Conservation (phyloP, 164 flowering plant genomes). For the Chloranthus sessilifolius region DNA sequence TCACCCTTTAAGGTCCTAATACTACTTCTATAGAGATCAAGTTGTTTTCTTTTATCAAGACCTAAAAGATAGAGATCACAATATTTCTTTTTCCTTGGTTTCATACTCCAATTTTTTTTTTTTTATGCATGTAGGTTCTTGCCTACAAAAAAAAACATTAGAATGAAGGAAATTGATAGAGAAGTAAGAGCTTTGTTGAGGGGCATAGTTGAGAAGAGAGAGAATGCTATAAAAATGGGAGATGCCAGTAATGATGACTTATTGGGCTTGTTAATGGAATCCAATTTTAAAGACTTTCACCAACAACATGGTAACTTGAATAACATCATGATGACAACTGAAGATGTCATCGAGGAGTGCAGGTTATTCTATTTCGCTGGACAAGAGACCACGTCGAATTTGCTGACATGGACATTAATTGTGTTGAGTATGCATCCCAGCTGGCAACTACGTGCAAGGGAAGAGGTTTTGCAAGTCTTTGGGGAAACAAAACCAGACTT, state of each 20-base stretch:
- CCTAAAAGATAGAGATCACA: neutral
- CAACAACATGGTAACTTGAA: neutral
- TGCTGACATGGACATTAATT: constrained; percentile 42
- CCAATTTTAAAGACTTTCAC: constrained; percentile 8
- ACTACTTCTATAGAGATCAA: no score
- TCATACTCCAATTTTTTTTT: neutral
- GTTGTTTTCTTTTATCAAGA: no score
- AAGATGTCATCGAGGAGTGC: constrained; percentile 50
- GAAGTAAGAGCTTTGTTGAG: constrained; percentile 5
- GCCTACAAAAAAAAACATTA: constrained; percentile 14
- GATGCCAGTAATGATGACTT: constrained; percentile 10
- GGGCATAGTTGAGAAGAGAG: constrained; percentile 14
- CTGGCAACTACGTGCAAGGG: constrained; percentile 50
- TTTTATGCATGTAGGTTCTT: constrained; percentile 6
- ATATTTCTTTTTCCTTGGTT: neutral
- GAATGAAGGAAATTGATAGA: constrained; percentile 5
- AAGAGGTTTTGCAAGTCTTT: constrained; percentile 33
- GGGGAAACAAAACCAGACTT: constrained; percentile 22
- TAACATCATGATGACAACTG: constrained; percentile 26
- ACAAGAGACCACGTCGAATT: constrained; percentile 38
- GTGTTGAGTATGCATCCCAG: constrained; percentile 33
- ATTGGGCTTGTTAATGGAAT: constrained; percentile 14
- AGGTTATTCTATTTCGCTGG: constrained; percentile 50
- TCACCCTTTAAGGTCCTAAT: no score
- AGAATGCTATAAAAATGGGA: constrained; percentile 8